Evolutionary conservation across 2,329 filamentous ascomycete species (phyloP).

Genomic region (Tricladium varicosporioides): DNA sequence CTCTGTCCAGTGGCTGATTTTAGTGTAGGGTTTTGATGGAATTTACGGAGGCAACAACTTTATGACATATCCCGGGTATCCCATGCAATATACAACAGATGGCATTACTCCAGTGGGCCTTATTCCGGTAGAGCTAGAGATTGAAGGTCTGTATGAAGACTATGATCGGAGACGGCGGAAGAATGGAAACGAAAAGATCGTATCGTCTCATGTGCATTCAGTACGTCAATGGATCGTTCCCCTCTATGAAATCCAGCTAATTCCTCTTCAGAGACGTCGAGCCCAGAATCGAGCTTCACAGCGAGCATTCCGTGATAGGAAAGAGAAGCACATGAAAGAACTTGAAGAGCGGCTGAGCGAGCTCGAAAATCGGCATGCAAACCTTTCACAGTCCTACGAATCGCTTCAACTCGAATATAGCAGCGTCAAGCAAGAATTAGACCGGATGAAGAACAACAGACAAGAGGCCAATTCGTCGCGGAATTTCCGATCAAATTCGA

Average conservation of each 20-base stretch:
- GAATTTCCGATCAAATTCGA: conserved; percentile 19
- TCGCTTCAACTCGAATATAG: conserved; percentile 42
- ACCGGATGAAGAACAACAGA: conserved; percentile 25
- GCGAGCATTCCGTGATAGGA: conserved; percentile 59
- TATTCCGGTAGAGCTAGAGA: conserved; percentile 34
- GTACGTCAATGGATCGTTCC: conserved; percentile 21
- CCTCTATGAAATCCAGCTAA: background rate
- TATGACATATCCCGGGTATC: conserved; percentile 30
- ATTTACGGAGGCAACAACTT: conserved; percentile 26
- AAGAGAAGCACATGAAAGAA: conserved; percentile 64
- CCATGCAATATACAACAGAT: conserved; percentile 31
- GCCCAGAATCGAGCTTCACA: conserved; percentile 47
- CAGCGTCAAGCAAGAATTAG: conserved; percentile 31
- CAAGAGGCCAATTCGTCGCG: conserved; percentile 11
- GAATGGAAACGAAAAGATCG: conserved; percentile 30
- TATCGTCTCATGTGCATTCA: conserved; percentile 34
- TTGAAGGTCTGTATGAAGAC: conserved; percentile 35
- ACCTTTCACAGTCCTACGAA: conserved; percentile 52
- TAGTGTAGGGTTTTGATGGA: conserved; percentile 26
- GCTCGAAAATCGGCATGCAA: conserved; percentile 53
- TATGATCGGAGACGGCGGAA: conserved; percentile 33
- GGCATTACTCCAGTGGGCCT: conserved; percentile 27
- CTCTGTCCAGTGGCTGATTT: conserved; percentile 8
- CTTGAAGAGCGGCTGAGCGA: conserved; percentile 56
- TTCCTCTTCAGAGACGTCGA: conserved; percentile 8